These are phyloP conservation scores for Austroboletus niveus DNA, from an alignment of 1,284 basidiomycete species.

Conservation along the genomic window DNA sequence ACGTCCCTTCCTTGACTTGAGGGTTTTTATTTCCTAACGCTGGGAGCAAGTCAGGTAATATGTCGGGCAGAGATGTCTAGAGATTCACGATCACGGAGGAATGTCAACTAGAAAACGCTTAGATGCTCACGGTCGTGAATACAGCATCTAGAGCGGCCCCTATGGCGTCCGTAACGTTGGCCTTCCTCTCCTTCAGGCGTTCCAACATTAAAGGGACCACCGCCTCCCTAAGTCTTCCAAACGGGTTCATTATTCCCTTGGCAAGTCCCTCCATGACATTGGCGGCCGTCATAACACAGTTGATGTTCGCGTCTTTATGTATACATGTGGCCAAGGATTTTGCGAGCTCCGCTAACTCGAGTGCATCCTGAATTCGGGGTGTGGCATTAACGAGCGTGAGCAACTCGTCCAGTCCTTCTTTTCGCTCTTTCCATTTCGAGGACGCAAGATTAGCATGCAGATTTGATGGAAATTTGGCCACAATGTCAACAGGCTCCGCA, in stretches of 20 bases:
- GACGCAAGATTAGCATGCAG: constrained; percentile 78
- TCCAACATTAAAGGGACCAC: constrained; percentile 84
- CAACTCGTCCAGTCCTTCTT: constrained; percentile 88
- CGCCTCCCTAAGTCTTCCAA: constrained; percentile 74
- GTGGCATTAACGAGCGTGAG: constrained; percentile 70
- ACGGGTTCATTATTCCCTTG: constrained; percentile 74
- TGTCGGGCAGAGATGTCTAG: constrained; percentile 79
- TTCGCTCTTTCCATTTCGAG: constrained; percentile 98
- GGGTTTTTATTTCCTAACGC: constrained; percentile 92
- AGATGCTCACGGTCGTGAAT: constrained; percentile 70
- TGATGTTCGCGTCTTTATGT: constrained; percentile 91
- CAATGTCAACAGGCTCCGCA: constrained; percentile 82
- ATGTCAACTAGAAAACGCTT: constrained; percentile 2
- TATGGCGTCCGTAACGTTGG: constrained; percentile 86
- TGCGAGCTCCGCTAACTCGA: constrained; percentile 71
- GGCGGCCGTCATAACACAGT: constrained; percentile 90
- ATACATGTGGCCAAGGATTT: constrained; percentile 81
- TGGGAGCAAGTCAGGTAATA: constrained; percentile 81
- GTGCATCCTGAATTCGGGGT: constrained; percentile 76
- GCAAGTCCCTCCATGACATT: constrained; percentile 86
- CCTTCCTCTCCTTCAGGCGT: constrained; percentile 93
- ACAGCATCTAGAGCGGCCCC: constrained; percentile 88
- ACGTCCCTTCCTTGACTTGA: constrained; percentile 91
- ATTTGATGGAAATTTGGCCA: constrained; percentile 72
- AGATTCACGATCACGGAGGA: constrained; percentile 14